Base-by-base conservation (phyloP, 208 protist species). In the Entamoeba histolytica region DNA sequence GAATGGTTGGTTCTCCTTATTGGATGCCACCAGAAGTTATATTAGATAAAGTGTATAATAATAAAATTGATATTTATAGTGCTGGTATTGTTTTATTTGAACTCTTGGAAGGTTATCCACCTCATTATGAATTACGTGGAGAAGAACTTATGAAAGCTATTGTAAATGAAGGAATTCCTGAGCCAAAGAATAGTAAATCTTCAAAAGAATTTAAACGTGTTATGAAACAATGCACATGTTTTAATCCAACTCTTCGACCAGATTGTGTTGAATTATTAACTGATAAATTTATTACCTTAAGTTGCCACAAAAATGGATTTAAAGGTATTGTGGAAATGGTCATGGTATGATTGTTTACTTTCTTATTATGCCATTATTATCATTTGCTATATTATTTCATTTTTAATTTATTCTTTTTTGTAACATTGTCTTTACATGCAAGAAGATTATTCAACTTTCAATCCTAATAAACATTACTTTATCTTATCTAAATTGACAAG, bases 21-120 rank as follows among this genome's bases (percentile, higher is more conserved):
- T 94, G 93, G 92, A 94, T 94, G 92, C 50, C 94, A n/a, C 94
- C 91, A 39, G 94, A 94, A 78, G 50, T 94, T 4, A 93, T 94
- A 47, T 0, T 12, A 49, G 7, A 31, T 23, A 49, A 92, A 51
- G 10, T 14, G 5, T 78, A 51, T 49, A 23, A 39, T 31, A 5
- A 3, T 10, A 52, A 92, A 44, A 10, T 47, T 39, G 94, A 94
- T 92, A 94, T 94, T 39, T 94, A 92, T 92, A 39, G 51, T 7
- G 12, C 94, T 5, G 94, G 94, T 2, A 31, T 28, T 7, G 91
- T 92, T 6, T 12, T 93, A 4, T 10, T 93, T 31, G 94, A 94
- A 93, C 5, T 94, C 28, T 23, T 93, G 3, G 52, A 35, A 49
- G 92, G 93, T 15, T 23, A 94, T 7, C 92, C 94, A 23, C 94